Evolutionary conservation across 495 filamentous ascomycete genomes (phyloP).

Genomic region (Neurospora tetraspora): DNA sequence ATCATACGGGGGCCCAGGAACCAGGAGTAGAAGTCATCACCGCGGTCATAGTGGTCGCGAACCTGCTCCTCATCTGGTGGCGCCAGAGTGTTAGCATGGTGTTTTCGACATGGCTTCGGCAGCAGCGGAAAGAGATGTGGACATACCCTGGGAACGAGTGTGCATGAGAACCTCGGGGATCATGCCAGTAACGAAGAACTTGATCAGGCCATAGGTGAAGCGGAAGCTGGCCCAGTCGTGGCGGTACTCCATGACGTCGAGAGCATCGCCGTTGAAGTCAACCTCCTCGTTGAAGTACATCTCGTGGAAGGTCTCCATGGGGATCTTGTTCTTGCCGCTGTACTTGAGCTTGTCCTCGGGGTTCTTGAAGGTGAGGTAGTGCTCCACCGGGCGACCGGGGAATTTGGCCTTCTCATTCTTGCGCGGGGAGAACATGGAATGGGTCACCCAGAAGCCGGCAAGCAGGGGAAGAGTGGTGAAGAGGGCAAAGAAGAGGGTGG

Average conservation of each 20-base stretch:
- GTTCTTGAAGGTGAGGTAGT: constrained; percentile 79
- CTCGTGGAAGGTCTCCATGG: constrained; percentile 79
- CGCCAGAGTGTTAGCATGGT: constrained; percentile 8
- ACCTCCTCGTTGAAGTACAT: constrained; percentile 83
- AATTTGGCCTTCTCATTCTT: constrained; percentile 68
- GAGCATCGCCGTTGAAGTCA: constrained; percentile 73
- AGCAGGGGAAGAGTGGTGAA: constrained; percentile 59
- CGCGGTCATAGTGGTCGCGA: constrained; percentile 77
- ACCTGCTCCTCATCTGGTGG: constrained; percentile 73
- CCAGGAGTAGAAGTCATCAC: constrained; percentile 84
- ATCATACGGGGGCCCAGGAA: constrained; percentile 87
- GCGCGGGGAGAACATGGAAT: constrained; percentile 57
- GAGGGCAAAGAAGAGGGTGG: constrained; percentile 58
- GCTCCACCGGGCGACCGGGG: constrained; percentile 70
- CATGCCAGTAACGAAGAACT: constrained; percentile 40
- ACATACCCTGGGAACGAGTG: constrained; percentile 59
- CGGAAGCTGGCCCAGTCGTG: constrained; percentile 82
- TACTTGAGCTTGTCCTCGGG: constrained; percentile 62
- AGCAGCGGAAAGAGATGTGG: not conserved
- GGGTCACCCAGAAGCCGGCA: constrained; percentile 57
- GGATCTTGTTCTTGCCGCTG: constrained; percentile 67
- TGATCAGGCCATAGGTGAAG: constrained; percentile 60
- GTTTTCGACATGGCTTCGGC: not conserved
- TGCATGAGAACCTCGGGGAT: constrained; percentile 72
- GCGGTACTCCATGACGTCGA: constrained; percentile 73